These are phyloP conservation scores for Lactarius tabidus DNA, from an alignment of 768 basidiomycete genomes.

Conservation along the genomic window DNA sequence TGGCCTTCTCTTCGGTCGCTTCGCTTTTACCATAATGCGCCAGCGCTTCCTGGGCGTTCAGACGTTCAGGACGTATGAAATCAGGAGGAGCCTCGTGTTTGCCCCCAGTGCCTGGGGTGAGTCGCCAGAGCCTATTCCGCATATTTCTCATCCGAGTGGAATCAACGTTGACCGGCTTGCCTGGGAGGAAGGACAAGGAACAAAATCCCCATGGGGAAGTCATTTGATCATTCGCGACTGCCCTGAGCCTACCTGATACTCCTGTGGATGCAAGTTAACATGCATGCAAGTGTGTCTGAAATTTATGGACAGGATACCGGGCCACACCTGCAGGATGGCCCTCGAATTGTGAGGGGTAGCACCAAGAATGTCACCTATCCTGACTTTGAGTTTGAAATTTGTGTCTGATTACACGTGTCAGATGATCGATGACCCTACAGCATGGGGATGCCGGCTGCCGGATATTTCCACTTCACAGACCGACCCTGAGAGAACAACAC, in stretches of 20 bases:
- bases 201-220: conserved; percentile 4
- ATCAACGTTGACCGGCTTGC: neutral
- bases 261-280: neutral
- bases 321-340: neutral
- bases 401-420: neutral
- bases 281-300: neutral
- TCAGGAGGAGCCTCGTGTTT: neutral
- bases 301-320: neutral
- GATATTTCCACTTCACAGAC: neutral
- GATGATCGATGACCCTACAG: neutral
- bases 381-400: neutral
- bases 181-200: neutral
- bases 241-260: neutral
- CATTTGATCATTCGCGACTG: neutral
- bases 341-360: neutral
- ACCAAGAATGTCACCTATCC: neutral
- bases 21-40: neutral
- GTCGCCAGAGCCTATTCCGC: neutral
- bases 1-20: neutral
- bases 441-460: neutral
- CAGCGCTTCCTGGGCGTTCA: conserved; percentile 1
- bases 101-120: neutral
- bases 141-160: neutral
- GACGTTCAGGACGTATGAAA: neutral
- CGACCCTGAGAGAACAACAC: neutral